phyloP scores from a whole-genome alignment of 2,329 filamentous ascomycete species.

The Verticillium dahliae region DNA sequence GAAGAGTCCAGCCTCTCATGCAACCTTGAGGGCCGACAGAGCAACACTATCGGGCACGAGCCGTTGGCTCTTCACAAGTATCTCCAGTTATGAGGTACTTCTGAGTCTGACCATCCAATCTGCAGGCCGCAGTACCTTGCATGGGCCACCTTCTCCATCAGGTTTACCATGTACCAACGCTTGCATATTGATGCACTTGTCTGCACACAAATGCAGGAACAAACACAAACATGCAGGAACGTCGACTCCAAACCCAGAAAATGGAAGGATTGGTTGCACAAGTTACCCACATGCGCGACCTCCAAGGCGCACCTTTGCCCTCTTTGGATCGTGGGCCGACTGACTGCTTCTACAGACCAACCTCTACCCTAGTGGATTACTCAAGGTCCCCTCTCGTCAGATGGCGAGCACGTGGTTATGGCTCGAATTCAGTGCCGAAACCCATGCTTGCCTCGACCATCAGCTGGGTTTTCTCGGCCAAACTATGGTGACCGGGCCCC shows the following conservation, averaged over 20 bases:
- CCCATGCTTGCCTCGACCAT: neutral
- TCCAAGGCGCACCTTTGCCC: neutral
- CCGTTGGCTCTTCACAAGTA: slow-evolving; percentile 1
- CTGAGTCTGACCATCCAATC: neutral
- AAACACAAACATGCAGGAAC: slow-evolving; percentile 11
- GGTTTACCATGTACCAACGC: neutral
- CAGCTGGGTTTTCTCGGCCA: neutral
- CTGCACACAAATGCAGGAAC: slow-evolving; percentile 10
- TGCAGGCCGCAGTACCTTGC: slow-evolving; percentile 7
- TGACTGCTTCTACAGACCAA: neutral
- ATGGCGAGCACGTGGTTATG: neutral
- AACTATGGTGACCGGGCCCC: neutral
- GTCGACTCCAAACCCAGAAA: neutral
- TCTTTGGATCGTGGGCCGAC: neutral
- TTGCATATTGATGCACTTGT: neutral
- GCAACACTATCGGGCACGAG: neutral
- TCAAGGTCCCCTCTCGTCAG: slow-evolving; percentile 5
- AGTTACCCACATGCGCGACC: no score
- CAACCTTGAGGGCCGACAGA: slow-evolving; percentile 1
- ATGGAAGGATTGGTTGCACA: no score
- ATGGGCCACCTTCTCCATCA: slow-evolving; percentile 4
- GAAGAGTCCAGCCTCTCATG: slow-evolving; percentile 5
- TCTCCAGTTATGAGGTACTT: slow-evolving; percentile 4
- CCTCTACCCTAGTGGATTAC: neutral
- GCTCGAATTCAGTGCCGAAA: neutral